These are phyloP conservation scores for Holtermannia corniformis DNA, from an alignment of 768 basidiomycete genomes.

Conservation along the genomic window DNA sequence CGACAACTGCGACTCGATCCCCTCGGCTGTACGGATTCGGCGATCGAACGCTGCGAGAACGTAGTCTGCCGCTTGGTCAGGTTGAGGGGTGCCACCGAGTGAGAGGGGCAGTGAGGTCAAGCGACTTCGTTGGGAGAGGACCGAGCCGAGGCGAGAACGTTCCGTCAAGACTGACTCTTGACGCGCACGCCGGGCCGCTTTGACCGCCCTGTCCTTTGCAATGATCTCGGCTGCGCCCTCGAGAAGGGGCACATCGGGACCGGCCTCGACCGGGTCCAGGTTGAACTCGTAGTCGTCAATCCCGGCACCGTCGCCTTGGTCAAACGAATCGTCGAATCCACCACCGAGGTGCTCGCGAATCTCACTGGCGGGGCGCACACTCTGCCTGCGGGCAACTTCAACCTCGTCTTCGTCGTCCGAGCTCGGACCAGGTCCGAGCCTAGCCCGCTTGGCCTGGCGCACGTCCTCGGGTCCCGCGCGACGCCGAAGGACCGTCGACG, in stretches of 20 bases:
- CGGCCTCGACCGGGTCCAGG: conserved; percentile 1
- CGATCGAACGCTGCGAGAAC: background rate
- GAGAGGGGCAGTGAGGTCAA: background rate
- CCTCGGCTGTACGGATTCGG: background rate
- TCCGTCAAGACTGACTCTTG: background rate
- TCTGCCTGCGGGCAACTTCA: conserved; percentile 64
- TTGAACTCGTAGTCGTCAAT: conserved; percentile 35
- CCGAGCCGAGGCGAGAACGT: background rate
- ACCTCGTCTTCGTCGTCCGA: conserved; percentile 55
- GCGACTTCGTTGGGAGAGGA: background rate
- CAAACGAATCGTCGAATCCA: conserved; percentile 50
- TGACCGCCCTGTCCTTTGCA: conserved; percentile 47
- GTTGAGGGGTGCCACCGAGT: background rate
- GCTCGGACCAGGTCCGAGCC: conserved; percentile 46
- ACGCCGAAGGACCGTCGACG: conserved; percentile 53
- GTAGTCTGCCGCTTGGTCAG: background rate
- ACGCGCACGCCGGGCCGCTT: conserved; percentile 49
- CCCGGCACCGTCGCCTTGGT: conserved; percentile 49
- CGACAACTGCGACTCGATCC: background rate
- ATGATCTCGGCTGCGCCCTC: conserved; percentile 43
- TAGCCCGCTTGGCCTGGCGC: conserved; percentile 40
- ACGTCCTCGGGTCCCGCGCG: conserved; percentile 44
- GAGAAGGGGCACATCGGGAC: conserved; percentile 50
- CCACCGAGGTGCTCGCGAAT: no score
- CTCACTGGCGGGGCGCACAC: conserved; percentile 50